Percentiles rank a stretch among this genome's conserved stretches.
Conservation (phyloP, 495 filamentous ascomycete species). For the Mycothermus thermophilus region DNA sequence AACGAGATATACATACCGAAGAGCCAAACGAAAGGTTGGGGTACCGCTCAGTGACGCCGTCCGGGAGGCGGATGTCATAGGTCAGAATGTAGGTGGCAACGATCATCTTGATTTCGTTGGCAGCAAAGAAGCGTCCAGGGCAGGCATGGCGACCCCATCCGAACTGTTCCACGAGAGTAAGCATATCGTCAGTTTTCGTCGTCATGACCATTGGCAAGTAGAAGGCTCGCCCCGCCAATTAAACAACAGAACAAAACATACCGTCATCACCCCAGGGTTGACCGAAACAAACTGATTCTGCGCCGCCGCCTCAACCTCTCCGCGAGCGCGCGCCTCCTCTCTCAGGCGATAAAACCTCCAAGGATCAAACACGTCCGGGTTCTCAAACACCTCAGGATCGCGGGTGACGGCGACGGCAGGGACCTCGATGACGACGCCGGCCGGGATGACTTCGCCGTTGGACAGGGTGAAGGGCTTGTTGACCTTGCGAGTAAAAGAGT, state of each 20-base stretch:
- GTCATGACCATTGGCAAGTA: too few species aligned
- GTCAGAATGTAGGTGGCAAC: slow-evolving; percentile 39
- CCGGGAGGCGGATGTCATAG: slow-evolving; percentile 37
- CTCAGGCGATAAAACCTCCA: slow-evolving; percentile 37
- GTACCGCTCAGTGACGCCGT: slow-evolving; percentile 11
- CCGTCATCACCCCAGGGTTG: slow-evolving; percentile 20
- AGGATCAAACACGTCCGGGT: slow-evolving; percentile 32
- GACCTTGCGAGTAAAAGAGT: slow-evolving; percentile 26
- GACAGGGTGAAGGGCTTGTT: slow-evolving; percentile 26
- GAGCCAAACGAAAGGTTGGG: slow-evolving; percentile 8
- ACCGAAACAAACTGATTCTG: slow-evolving; percentile 31
- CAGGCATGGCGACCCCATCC: slow-evolving; percentile 44
- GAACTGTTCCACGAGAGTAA: slow-evolving; percentile 19
- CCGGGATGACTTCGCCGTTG: slow-evolving; percentile 26
- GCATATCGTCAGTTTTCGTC: too few species aligned
- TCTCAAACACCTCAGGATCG: slow-evolving; percentile 15
- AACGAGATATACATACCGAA: slow-evolving; percentile 3
- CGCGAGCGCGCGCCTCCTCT: slow-evolving; percentile 17
- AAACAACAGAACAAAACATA: background rate
- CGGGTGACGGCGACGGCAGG: slow-evolving; percentile 24
- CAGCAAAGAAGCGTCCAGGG: slow-evolving; percentile 46
- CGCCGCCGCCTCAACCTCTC: slow-evolving; percentile 14
- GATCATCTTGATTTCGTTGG: slow-evolving; percentile 41
- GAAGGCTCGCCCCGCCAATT: too few species aligned
- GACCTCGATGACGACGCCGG: slow-evolving; percentile 25